Conservation (phyloP, 106 monocot species). For the Vanilla planifolia region DNA sequence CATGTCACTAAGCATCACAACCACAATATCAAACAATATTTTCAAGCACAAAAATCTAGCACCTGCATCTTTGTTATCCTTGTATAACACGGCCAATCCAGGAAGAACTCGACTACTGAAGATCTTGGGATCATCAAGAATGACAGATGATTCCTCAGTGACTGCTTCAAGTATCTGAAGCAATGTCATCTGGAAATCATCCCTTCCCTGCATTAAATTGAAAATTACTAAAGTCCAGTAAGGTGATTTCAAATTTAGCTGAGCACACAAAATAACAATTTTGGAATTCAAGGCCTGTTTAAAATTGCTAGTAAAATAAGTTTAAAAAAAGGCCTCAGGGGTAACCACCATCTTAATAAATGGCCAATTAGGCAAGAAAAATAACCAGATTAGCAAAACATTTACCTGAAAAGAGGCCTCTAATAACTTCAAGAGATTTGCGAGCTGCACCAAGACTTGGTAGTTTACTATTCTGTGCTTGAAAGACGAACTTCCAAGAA, state of each 20-base stretch:
- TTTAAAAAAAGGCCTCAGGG: too few relatives aligned
- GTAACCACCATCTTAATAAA: not conserved
- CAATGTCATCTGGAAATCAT: slow-evolving; percentile 89
- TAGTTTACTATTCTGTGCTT: slow-evolving; percentile 58
- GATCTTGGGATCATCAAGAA: slow-evolving; percentile 45
- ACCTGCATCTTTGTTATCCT: slow-evolving; percentile 90
- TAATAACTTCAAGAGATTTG: slow-evolving; percentile 75
- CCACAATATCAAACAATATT: slow-evolving; percentile 79
- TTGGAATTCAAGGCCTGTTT: too few relatives aligned
- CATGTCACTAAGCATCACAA: slow-evolving; percentile 53
- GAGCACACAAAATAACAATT: too few relatives aligned
- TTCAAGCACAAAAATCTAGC: slow-evolving; percentile 93
- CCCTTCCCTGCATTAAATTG: slow-evolving; percentile 61
- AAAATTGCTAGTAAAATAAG: too few relatives aligned
- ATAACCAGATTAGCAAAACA: not conserved
- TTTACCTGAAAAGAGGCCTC: slow-evolving; percentile 84
- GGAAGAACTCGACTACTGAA: slow-evolving; percentile 73
- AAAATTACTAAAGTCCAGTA: too few relatives aligned
- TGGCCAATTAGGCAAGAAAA: not conserved
- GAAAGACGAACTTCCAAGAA: slow-evolving; percentile 80
- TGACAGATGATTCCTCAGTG: slow-evolving; percentile 61
- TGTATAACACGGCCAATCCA: slow-evolving; percentile 64
- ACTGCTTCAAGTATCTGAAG: slow-evolving; percentile 75
- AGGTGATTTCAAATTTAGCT: too few relatives aligned
- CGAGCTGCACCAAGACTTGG: slow-evolving; percentile 66